A percentile compares a stretch with the other conserved stretches of the same genome.
Conservation (phyloP, 148 eudicot genomes). For the Limonium bicolor region DNA sequence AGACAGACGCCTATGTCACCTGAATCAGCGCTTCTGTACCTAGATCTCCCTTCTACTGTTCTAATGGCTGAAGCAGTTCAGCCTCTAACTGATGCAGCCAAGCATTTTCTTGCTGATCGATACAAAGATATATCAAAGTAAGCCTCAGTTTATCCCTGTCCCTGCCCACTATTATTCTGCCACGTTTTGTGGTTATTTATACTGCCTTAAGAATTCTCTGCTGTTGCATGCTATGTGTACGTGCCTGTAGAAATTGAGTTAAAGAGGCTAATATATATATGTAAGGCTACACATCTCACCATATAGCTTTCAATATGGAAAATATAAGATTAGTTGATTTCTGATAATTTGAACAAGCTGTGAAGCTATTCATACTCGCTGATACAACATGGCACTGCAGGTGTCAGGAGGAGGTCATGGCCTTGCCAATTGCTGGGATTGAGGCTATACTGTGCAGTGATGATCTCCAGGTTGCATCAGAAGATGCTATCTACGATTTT, state of each 20-base stretch:
- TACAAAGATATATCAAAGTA: constrained; percentile 65
- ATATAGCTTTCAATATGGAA: too few relatives aligned
- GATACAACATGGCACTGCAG: constrained; percentile 21
- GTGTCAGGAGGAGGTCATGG: constrained; percentile 75
- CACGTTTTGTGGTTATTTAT: background rate
- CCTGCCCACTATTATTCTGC: background rate
- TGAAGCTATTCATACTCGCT: too few relatives aligned
- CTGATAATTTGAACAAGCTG: too few relatives aligned
- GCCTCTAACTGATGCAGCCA: constrained; percentile 74
- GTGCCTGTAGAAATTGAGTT: too few relatives aligned
- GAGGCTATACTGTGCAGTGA: constrained; percentile 73
- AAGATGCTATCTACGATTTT: constrained; percentile 78
- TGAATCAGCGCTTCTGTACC: constrained; percentile 57
- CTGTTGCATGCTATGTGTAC: too few relatives aligned
- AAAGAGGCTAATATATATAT: too few relatives aligned
- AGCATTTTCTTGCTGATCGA: constrained; percentile 61
- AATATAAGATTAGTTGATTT: too few relatives aligned
- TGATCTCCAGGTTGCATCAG: constrained; percentile 87
- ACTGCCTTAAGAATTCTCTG: background rate
- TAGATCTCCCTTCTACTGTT: constrained; percentile 74
- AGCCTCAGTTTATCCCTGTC: constrained; percentile 1
- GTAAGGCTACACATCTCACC: too few relatives aligned
- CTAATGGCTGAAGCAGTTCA: constrained; percentile 83
- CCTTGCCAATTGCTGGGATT: constrained; percentile 70
- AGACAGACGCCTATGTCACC: constrained; percentile 67